Base-by-base conservation (phyloP, 805 yeast species). In the Ogataea glucozyma region DNA sequence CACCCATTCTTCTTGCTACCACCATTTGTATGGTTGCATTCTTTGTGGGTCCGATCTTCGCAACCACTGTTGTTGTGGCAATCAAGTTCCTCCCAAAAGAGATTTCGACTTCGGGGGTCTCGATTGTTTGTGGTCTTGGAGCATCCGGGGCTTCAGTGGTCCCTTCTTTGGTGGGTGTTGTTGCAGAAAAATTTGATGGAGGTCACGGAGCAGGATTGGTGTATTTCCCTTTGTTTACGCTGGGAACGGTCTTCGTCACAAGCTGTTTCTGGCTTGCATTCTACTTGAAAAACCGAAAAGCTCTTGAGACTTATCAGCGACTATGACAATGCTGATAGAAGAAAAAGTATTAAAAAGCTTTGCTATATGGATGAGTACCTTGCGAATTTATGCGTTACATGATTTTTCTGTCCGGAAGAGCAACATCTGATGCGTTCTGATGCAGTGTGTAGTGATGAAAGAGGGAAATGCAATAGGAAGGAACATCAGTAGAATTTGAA, bases 61-160 rank as follows among this genome's bases (percentile, higher is more conserved):
- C 95, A 1, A 81, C 90, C 6, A 77, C 85, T 0, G 79, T 85
- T 38, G 76, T 84, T 11, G 75, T 83, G 8, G 72, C 88, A 1
- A 62, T 85, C 34, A 78, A 79, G 41, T 66, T 79, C 2, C 60
- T 88, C 31, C 95, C 95, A 0, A 62, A 66, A 20, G 71, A 70
- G 30, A 64, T 75, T 40, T 85, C 84, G 40, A 76, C 85, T 8
- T 64, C 78, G 13, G 90, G 88, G 1, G 73, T 88, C 7, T 90
- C 95, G 0, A 69, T 85, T 41, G 78, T 84, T 16, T 81, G 89
- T 43, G 89, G 93, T 0, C 58, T 86, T 46, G 95, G 95, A 6
- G 90, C 93, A 3, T 78, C 83, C 12, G 96, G 95, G 1, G 85
- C 85, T n/a, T 91, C 95, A 0, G 71, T 78, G 0, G 48, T 86